Percentiles rank a stretch among this genome's conserved stretches.
These are phyloP conservation scores for Sporothrix pseudoabietina DNA, from an alignment of 2,329 filamentous ascomycete species.

Conservation along the genomic window DNA sequence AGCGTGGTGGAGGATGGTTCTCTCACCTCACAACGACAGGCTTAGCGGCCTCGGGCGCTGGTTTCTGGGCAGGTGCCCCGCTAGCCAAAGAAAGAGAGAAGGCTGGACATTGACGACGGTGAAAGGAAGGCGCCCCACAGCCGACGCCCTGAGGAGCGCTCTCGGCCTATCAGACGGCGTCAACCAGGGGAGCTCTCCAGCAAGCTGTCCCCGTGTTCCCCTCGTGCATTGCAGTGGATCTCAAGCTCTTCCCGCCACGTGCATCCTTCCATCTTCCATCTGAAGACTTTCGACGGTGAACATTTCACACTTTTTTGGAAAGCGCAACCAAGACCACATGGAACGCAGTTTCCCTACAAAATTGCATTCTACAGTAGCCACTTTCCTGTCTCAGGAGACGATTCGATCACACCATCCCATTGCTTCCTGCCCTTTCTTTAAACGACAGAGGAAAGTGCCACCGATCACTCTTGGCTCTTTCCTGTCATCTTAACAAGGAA, in stretches of 20 bases:
- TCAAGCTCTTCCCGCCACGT: neutral
- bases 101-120: neutral
- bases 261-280: neutral
- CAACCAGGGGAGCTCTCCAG: constrained; percentile 7
- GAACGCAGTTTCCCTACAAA: neutral
- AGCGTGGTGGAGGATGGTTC: neutral
- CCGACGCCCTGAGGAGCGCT: neutral
- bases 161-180: constrained; percentile 19
- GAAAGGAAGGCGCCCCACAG: constrained; percentile 17
- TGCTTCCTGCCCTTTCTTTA: neutral
- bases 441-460: no score
- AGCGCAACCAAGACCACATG: neutral
- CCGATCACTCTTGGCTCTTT: neutral
- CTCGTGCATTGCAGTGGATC: constrained; percentile 2
- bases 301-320: neutral
- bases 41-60: constrained; percentile 25
- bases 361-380: neutral
- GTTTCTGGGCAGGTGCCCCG: constrained; percentile 20
- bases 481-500: neutral
- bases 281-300: neutral
- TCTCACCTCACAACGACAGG: constrained; percentile 29
- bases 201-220: neutral
- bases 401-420: neutral
- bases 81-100: constrained; percentile 22
- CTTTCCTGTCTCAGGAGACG: constrained; percentile 6